Conservation (phyloP, 2,329 filamentous ascomycete genomes). For the Nemania serpens region DNA sequence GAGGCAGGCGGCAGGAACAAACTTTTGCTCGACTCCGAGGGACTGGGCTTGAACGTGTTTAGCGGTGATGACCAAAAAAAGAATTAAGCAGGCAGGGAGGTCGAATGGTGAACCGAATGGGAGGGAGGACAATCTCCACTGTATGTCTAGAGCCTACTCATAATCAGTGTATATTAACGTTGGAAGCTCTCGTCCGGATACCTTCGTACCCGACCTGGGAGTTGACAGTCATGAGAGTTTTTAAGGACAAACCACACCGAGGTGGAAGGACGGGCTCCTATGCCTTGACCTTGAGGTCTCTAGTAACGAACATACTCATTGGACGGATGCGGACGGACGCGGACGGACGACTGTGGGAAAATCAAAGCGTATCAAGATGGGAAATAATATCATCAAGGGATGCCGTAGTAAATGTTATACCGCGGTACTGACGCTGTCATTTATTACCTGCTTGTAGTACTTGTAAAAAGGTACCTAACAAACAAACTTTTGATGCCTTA, state of each 20-base stretch:
- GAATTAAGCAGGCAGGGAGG: slow-evolving; percentile 45
- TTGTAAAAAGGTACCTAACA: too few species aligned
- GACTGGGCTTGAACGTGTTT: slow-evolving; percentile 87
- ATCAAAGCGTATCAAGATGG: too few species aligned
- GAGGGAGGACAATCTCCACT: slow-evolving; percentile 43
- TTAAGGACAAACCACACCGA: background rate
- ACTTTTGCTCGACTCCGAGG: slow-evolving; percentile 88
- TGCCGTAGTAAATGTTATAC: too few species aligned
- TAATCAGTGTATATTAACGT: slow-evolving; percentile 39
- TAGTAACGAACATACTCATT: too few species aligned
- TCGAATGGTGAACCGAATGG: slow-evolving; percentile 16
- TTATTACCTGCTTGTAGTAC: too few species aligned
- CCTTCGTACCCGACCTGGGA: background rate
- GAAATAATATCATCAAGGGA: too few species aligned
- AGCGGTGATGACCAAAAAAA: slow-evolving; percentile 51
- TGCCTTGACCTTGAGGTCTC: background rate
- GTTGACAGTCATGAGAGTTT: background rate
- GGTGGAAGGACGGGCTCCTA: background rate
- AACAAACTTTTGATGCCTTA: too few species aligned
- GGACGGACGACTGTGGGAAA: too few species aligned
- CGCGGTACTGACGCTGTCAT: too few species aligned
- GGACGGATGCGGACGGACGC: too few species aligned
- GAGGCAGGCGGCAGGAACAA: slow-evolving; percentile 88
- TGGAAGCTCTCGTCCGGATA: slow-evolving; percentile 3
- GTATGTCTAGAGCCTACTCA: slow-evolving; percentile 41